Conservation (phyloP, 2,329 filamentous ascomycete species). For the Colletotrichum navitas region DNA sequence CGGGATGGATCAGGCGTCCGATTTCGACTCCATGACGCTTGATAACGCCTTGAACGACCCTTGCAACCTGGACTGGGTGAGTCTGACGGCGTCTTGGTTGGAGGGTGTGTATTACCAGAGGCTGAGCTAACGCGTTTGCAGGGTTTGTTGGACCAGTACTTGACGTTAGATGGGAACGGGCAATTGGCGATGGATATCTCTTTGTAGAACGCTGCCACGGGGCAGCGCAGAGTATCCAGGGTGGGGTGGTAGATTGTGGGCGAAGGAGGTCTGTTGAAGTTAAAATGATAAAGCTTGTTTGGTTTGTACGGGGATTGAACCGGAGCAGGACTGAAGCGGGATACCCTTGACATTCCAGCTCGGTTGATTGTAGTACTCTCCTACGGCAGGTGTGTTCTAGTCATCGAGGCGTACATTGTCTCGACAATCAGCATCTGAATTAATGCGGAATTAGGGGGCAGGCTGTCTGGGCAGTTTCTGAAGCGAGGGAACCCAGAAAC, state of each 20-base stretch:
- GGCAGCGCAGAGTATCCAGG: not conserved
- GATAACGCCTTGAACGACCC: slow-evolving; percentile 53
- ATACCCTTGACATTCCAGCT: not conserved
- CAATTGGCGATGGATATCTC: slow-evolving; percentile 13
- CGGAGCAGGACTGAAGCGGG: too few species aligned
- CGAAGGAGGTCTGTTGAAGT: not conserved
- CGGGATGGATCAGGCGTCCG: slow-evolving; percentile 45
- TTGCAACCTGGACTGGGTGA: slow-evolving; percentile 57
- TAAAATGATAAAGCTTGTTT: not conserved
- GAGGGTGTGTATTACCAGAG: not conserved
- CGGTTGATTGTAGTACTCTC: not conserved
- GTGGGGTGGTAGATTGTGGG: too few species aligned
- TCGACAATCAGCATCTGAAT: not conserved
- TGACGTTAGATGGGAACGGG: slow-evolving; percentile 34
- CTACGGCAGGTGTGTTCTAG: too few species aligned
- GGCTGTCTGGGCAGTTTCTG: not conserved
- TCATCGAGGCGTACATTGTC: not conserved
- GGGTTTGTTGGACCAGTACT: slow-evolving; percentile 49
- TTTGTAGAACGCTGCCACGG: not conserved
- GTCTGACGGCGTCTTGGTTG: slow-evolving; percentile 32
- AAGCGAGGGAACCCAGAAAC: not conserved
- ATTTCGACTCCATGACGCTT: slow-evolving; percentile 52
- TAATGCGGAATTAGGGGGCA: too few species aligned
- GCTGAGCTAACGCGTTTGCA: slow-evolving; percentile 32
- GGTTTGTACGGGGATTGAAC: not conserved